Evolutionary conservation across 1,139 yeast genomes (phyloP), one percentile per base, ranked within the genome.

Genomic region (Yamadazyma conglobata): DNA sequence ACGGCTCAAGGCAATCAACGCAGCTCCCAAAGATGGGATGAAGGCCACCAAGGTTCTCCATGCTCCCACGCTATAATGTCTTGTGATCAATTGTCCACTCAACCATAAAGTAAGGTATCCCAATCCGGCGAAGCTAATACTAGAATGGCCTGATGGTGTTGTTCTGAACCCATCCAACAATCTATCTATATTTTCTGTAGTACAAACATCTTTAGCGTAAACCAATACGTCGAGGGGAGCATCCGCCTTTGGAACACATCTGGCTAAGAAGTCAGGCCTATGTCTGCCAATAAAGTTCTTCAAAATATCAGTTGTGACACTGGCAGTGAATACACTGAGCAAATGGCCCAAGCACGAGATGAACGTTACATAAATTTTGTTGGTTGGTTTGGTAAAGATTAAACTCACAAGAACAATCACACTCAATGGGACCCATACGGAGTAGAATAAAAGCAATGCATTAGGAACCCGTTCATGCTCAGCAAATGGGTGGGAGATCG

Each of bases 81-180:
- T 38, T 43, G 71, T 38, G 4, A 56, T 55, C 24, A 78, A 54
- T 46, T 80, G 89, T 6, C 86, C 91, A 35, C 70, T 61, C 19
- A 79, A 51, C 79, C 86, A 84, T 18, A 81, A 50, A 6, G 81
- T 65, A 19, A 80, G 50, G 50, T 71, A 84, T 4, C 79, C 75
- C 27, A 83, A 60, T 0, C 91, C 91, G 10, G 81, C 70, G 56
- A 76, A 79, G 33, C 80, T 70, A 37, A 76, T 60, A 39, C 81
- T 75, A 4, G 85, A 75, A 44, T 81, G 89, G 2, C 91, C 91
- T 3, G 87, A 79, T 0, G 94, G 94, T 10, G 89, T 82, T 2
- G 87, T 77, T 48, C 87, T 70, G 48, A 77, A 79, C 0, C 93
- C 94, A 45, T 84, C 94, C 39, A 63, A 52, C 24, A 83, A 58